Base-by-base conservation (phyloP, 345 rosid genomes). In the Linum trigynum region DNA sequence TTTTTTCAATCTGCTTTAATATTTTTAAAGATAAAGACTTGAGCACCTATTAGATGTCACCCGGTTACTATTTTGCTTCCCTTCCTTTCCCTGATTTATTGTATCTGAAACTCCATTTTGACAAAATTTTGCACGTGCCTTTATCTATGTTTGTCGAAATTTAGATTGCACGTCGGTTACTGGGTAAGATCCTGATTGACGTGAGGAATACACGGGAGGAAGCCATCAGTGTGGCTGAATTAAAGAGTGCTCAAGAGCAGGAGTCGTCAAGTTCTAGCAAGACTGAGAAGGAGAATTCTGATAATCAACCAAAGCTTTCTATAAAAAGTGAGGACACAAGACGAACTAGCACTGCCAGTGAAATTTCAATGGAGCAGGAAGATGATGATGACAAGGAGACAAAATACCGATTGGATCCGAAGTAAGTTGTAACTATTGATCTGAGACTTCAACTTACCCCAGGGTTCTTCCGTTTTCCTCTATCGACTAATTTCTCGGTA, bases 141-240 rank as follows among this genome's bases (percentile, higher is more conserved):
- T 2, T 2, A 5, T 59, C 36, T 7, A 50, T 32, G 32, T 45
- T 38, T 70, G 64, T 14, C 64, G 39, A 39, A 37, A 58, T 75
- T 63, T 79, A 94, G 99, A 79, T 95, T 87, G 90, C 99, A 39
- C 90, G 95, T 51, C 94, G 96, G 17, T 70, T 95, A 80, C 74
- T 95, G 90, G 99, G 99, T 12, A 95, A 95, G 82, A 76, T 95
- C 73, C 75, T 95, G 81, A 95, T 95, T 75, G 99, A 95, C 78
- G 79, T 91, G 69, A 87, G 99, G 81, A 95, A 95, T 68, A 91
- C 99, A 53, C 86, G 87, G 45, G 99, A 95, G 84, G 99, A 95
- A 80, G 99, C 99, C 63, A 77, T 84, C 65, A 81, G 87, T 63
- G 89, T 95, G 74, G 92, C 97, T 75, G 96, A 84, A 67, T 59